Base-by-base conservation (phyloP, 768 basidiomycete species). In the Mycena haematopus region DNA sequence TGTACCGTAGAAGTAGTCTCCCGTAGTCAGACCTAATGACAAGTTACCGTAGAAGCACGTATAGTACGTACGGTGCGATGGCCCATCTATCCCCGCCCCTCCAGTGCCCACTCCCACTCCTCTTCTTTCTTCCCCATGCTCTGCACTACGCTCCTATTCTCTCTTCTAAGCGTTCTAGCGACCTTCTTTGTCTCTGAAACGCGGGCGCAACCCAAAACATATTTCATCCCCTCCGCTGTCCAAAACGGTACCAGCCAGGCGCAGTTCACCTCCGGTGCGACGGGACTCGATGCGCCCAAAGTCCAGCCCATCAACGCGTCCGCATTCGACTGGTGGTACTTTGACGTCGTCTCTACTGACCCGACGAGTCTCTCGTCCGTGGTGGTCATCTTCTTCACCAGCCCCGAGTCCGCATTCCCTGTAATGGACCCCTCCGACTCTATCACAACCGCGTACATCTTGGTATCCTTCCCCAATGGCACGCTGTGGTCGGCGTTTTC, bases 241-340 rank as follows among this genome's bases (percentile, higher is more conserved):
- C 42, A 47, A 19, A 49, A 54, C n/a, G 52, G 35, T 8, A 24
- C 44, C 22, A 60, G 58, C 44, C 5, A 21, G 7, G 58, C 51
- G 3, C 58, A 60, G 35, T 65, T 65, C 50, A 55, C 22, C 0
- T 54, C 49, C n/a, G 6, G 14, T 7, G 33, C 31, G n/a, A 27
- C 54, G 6, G 55, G 54, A 11, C 38, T 64, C 17, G 68, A 67
- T 44, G 65, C 56, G 1, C 63, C 66, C 13, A 67, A 69, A 53
- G 62, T 66, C 10, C 40, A 60, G 0, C 63, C 63, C 6, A 56
- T 69, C 7, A 69, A 67, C 45, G 58, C 27, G 4, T 58, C 65
- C 13, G 51, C 60, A 3, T 69, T 67, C 46, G 65, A 69, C 31
- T 69, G 68, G 68, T 69, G 65, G 60, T 69, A 69, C 46, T 70